Percentiles rank a stretch among this genome's conserved stretches.
Conservation (phyloP, 208 protist species). For the Leishmania braziliensis region DNA sequence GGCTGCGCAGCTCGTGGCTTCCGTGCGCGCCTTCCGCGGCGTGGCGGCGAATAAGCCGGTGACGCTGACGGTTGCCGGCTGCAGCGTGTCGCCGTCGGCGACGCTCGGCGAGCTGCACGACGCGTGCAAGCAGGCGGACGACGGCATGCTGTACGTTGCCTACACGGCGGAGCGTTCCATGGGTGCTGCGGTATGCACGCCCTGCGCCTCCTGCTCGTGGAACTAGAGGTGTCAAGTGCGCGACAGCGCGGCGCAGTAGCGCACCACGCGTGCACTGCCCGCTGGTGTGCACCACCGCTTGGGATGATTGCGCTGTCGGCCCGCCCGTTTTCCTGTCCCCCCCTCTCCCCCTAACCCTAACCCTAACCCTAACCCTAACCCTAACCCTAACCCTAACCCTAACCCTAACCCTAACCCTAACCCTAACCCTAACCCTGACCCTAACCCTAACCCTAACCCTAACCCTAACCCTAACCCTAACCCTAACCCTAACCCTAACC, state of each 20-base stretch:
- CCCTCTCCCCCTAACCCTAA: no score
- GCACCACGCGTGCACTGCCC: no score
- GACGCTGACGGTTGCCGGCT: slow-evolving; percentile 28
- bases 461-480: no score
- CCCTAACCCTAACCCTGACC: no score
- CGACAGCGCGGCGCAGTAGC: no score
- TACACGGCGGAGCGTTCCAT: slow-evolving; percentile 25
- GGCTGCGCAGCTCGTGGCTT: slow-evolving; percentile 25
- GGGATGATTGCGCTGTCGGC: no score
- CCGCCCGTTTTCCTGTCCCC: background rate
- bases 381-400: no score
- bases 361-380: no score
- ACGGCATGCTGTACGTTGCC: slow-evolving; percentile 44
- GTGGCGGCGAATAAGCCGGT: slow-evolving; percentile 26
- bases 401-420: no score
- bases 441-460: no score
- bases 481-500: no score
- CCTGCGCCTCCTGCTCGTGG: slow-evolving; percentile 1
- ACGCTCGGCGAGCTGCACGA: slow-evolving; percentile 38
- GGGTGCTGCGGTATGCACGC: slow-evolving; percentile 1
- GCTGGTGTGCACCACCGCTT: no score
- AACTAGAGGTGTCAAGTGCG: background rate
- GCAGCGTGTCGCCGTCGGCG: slow-evolving; percentile 25
- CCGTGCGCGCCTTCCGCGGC: slow-evolving; percentile 25
- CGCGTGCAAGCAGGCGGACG: slow-evolving; percentile 32